Percentiles rank a stretch among this genome's conserved stretches.
Evolutionary conservation across 164 flowering plant species (phyloP).

Genomic region (Cinnamomum micranthum): DNA sequence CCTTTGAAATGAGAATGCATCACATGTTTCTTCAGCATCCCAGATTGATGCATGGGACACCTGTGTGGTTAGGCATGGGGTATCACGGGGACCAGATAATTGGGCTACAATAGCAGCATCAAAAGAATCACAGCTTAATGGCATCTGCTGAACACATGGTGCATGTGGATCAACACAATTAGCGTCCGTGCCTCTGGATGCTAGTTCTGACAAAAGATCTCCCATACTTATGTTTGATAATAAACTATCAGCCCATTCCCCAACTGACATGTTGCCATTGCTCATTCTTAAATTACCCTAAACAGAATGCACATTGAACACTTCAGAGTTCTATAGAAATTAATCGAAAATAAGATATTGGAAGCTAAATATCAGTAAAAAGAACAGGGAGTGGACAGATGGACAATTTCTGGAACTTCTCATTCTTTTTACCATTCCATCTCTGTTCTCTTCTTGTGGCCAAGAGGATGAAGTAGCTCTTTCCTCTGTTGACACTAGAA

Average conservation of each 20-base stretch:
- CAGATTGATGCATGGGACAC: constrained; percentile 61
- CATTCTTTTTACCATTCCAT: constrained; percentile 17
- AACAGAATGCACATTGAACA: neutral
- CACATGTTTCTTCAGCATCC: constrained; percentile 98
- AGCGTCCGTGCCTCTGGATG: constrained; percentile 32
- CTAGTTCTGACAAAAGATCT: constrained; percentile 58
- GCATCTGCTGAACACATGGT: constrained; percentile 44
- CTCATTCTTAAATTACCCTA: constrained; percentile 42
- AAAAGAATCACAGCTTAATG: constrained; percentile 86
- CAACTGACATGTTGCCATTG: constrained; percentile 45
- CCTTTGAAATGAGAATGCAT: constrained; percentile 80
- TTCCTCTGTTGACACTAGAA: constrained; percentile 17
- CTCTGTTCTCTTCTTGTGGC: constrained; percentile 22
- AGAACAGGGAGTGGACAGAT: neutral
- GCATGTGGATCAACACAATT: constrained; percentile 34
- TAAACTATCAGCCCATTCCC: constrained; percentile 94
- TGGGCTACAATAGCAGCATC: constrained; percentile 98
- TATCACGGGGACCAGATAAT: constrained; percentile 45
- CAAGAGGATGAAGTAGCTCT: constrained; percentile 14
- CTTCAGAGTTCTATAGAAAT: neutral
- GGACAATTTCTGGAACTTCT: constrained; percentile 41
- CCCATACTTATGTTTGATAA: constrained; percentile 76
- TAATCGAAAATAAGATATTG: too few relatives aligned
- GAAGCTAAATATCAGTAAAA: neutral
- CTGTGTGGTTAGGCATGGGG: constrained; percentile 25